Conservation (phyloP, 345 rosid species). For the Citropsis articulata region DNA sequence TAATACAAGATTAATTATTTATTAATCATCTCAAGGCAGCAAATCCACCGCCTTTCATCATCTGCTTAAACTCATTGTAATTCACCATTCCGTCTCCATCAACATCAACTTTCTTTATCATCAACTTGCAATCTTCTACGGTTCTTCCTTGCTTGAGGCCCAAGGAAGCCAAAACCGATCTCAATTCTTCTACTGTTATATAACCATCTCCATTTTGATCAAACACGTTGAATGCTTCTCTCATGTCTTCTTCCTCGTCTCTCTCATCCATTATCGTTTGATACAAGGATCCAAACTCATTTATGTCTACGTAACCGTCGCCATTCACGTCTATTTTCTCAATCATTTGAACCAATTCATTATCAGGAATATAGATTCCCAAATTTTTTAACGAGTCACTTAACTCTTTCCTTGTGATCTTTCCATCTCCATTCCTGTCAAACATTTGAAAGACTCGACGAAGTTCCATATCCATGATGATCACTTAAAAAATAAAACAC, state of each 20-base stretch:
- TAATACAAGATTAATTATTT: background rate
- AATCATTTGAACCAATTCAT: conserved; percentile 67
- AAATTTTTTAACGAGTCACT: conserved; percentile 66
- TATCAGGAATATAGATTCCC: conserved; percentile 65
- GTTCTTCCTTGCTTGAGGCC: conserved; percentile 87
- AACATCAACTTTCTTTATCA: conserved; percentile 85
- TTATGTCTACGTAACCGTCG: conserved; percentile 80
- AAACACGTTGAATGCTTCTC: conserved; percentile 83
- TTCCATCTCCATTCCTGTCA: conserved; percentile 81
- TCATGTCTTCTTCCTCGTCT: conserved; percentile 85
- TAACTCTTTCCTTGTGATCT: conserved; percentile 67
- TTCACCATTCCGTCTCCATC: conserved; percentile 97
- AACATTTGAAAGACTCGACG: conserved; percentile 87
- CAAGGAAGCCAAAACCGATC: conserved; percentile 75
- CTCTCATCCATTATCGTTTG: conserved; percentile 80
- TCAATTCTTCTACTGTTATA: conserved; percentile 82
- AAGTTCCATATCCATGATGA: conserved; percentile 68
- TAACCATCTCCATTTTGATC: conserved; percentile 93
- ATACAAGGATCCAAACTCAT: conserved; percentile 77
- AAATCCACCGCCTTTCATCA: conserved; percentile 93
- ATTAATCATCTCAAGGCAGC: conserved; percentile 56
- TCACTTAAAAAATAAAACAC: background rate
- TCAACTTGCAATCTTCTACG: conserved; percentile 72
- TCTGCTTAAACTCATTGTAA: conserved; percentile 80
- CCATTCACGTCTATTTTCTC: conserved; percentile 85